Conservation (phyloP, 495 filamentous ascomycete species). For the Friedmanniomyces simplex region DNA sequence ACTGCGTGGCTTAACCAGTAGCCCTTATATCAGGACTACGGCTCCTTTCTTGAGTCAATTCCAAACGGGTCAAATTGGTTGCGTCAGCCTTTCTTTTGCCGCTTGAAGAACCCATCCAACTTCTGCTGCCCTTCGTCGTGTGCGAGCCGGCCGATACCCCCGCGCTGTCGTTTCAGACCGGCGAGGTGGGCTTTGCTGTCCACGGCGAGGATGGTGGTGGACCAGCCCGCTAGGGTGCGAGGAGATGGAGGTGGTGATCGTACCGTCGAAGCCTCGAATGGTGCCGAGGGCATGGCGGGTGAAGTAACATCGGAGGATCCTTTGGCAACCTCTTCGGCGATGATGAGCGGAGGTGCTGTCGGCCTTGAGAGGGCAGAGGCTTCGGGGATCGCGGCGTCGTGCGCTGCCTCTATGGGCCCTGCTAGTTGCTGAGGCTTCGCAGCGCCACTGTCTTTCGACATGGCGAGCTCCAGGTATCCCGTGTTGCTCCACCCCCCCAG, state of each 20-base stretch:
- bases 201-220: constrained; percentile 39
- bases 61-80: background rate
- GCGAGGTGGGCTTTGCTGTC: constrained; percentile 59
- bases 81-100: constrained; percentile 31
- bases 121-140: constrained; percentile 63
- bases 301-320: too few relatives aligned
- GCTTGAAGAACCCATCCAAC: constrained; percentile 69
- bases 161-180: constrained; percentile 62
- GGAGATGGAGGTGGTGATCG: background rate
- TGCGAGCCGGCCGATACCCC: constrained; percentile 63
- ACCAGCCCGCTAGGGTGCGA: constrained; percentile 21
- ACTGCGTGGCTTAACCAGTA: background rate
- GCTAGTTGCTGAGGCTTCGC: too few relatives aligned
- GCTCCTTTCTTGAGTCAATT: too few relatives aligned
- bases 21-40: background rate
- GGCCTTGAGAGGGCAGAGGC: background rate
- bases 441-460: background rate
- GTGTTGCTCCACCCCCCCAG: constrained; percentile 58
- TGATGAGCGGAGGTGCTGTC: background rate
- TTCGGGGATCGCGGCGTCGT: too few relatives aligned
- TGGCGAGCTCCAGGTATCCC: constrained; percentile 45
- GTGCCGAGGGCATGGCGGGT: too few relatives aligned
- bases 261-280: background rate
- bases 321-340: background rate
- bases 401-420: too few relatives aligned